Base-by-base conservation (phyloP, 192 early-diverging fungal species). In the Phycomyces blakesleeanus region DNA sequence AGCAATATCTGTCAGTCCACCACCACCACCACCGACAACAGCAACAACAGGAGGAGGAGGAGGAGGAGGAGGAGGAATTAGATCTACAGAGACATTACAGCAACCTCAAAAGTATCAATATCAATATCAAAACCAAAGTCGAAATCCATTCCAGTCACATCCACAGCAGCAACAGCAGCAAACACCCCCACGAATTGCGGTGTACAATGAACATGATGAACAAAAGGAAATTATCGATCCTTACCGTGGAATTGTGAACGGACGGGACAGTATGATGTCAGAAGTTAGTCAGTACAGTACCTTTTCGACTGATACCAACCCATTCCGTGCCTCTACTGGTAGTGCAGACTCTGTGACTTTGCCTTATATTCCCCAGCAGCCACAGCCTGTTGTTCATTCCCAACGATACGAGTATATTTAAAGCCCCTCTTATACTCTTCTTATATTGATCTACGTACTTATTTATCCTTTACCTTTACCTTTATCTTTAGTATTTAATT, bases 161-260 rank as follows among this genome's bases (percentile, higher is more conserved):
- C 58, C 49, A 42, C 25, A 22, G 40, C 58, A 16, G 41, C 42
- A 42, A 47, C 41, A 24, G 42, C 58, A 42, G 24, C 25, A 12
- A 37, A 16, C 29, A 29, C 59, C 59, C 26, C 44, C 44, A 47
- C 59, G 49, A n/a, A 61, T 61, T 51, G 29, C 59, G 11, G 12
- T 61, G 1, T 51, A 44, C 16, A 61, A 61, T n/a, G 59, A 61
- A 51, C 22, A 61, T 18, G 50, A 61, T 29, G 59, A 61, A 14
- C 44, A 37, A 20, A 49, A 61, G 29, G 47, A 27, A 0, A 16
- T 51, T 18, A 29, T n/a, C 34, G 49, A 51, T 21, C 49, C 59
- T 25, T 29, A 37, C 47, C 18, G 49, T 29, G 22, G 25, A 11
- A 51, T 24, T 10, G 22, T 51, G 11, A 15, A 27, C 0, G 42